These are phyloP conservation scores for Xylaria sp. DNA, from an alignment of 2,329 filamentous ascomycete species.

Conservation along the genomic window DNA sequence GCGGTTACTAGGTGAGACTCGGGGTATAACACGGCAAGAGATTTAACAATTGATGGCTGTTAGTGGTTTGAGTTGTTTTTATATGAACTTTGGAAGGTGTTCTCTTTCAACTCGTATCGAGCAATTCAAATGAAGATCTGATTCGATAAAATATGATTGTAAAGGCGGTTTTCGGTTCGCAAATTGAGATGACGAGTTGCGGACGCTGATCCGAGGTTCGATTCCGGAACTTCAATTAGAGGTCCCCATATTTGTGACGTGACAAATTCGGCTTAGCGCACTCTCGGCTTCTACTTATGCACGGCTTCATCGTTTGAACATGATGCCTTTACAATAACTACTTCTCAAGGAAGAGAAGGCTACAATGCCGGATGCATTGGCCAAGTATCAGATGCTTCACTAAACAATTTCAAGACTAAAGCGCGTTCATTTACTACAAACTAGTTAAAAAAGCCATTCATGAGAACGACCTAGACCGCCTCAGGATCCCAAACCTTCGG, in stretches of 20 bases:
- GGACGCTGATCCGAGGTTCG: neutral
- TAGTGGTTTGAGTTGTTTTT: neutral
- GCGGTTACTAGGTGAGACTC: too few species aligned
- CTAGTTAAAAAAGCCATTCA: too few species aligned
- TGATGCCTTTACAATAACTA: neutral
- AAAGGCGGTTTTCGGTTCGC: neutral
- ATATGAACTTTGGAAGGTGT: neutral
- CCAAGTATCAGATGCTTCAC: neutral
- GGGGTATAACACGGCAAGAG: neutral
- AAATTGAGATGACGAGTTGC: neutral
- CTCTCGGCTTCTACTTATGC: neutral
- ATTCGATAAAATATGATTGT: neutral
- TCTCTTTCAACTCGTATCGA: neutral
- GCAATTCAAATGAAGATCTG: neutral
- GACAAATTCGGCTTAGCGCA: constrained; percentile 2
- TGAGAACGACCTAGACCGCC: too few species aligned
- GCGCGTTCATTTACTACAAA: too few species aligned
- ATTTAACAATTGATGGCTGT: neutral
- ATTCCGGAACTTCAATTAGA: neutral
- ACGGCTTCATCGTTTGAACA: neutral
- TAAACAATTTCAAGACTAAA: too few species aligned
- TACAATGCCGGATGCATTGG: neutral
- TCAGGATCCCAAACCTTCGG: constrained; percentile 1
- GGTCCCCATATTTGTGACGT: neutral
- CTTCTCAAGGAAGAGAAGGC: neutral